Evolutionary conservation across 306 rosid genomes (phyloP).

Genomic region (Astragalus membranaceus): DNA sequence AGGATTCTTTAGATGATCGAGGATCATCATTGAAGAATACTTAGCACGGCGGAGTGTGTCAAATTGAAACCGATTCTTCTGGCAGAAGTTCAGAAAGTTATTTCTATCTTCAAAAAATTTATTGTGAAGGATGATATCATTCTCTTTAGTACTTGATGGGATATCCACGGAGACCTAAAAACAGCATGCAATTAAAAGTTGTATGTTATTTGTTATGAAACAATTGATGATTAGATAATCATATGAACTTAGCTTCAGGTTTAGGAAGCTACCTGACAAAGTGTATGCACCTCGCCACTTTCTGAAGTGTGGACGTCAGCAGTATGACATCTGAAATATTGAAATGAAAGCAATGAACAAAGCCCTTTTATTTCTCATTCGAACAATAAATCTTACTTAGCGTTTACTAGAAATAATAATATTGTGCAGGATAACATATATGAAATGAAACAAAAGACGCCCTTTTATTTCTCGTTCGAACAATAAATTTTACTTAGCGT

Average conservation of each 20-base stretch:
- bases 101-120: slow-evolving; percentile 32
- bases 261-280: slow-evolving; percentile 32
- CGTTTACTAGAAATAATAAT: background rate
- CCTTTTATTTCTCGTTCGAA: background rate
- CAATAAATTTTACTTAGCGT: background rate
- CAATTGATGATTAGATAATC: background rate
- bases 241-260: background rate
- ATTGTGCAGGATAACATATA: background rate
- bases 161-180: slow-evolving; percentile 35
- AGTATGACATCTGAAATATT: slow-evolving; percentile 36
- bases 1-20: slow-evolving; percentile 31
- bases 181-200: background rate
- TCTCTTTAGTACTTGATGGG: slow-evolving; percentile 36
- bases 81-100: slow-evolving; percentile 43
- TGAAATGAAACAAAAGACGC: background rate
- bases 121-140: slow-evolving; percentile 35
- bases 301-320: slow-evolving; percentile 30
- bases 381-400: background rate
- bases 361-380: background rate
- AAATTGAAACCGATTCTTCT: slow-evolving; percentile 41
- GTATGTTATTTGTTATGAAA: background rate
- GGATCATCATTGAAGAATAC: slow-evolving; percentile 58
- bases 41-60: slow-evolving; percentile 61
- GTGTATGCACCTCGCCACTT: slow-evolving; percentile 35
- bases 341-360: background rate